These are phyloP conservation scores for Lentinula aciculospora DNA, from an alignment of 768 basidiomycete genomes.

Conservation along the genomic window DNA sequence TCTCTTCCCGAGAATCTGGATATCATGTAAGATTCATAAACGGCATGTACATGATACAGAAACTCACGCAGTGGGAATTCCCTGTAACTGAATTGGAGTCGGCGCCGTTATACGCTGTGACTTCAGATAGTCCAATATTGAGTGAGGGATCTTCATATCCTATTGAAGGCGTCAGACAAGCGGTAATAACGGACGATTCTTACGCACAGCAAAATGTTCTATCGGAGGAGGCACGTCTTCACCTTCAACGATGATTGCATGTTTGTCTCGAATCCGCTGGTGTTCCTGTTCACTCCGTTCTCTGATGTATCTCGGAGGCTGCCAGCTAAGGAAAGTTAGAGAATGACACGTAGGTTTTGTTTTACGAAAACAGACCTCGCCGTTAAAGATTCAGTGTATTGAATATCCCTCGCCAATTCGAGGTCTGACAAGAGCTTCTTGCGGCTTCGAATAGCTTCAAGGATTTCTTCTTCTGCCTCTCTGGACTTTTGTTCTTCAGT, in stretches of 20 bases:
- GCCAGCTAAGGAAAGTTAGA: constrained; percentile 55
- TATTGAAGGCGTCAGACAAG: constrained; percentile 22
- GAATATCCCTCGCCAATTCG: constrained; percentile 90
- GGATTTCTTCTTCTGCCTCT: constrained; percentile 86
- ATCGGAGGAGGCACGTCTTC: constrained; percentile 93
- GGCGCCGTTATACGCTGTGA: constrained; percentile 81
- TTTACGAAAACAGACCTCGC: constrained; percentile 56
- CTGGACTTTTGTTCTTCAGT: constrained; percentile 79
- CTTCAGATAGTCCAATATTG: constrained; percentile 78
- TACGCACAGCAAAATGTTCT: constrained; percentile 69
- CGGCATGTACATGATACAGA: neutral
- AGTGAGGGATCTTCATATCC: constrained; percentile 98
- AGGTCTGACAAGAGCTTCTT: constrained; percentile 89
- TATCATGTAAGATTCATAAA: constrained; percentile 15
- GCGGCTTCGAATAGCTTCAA: constrained; percentile 87
- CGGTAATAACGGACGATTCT: neutral
- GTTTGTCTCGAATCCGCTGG: constrained; percentile 75
- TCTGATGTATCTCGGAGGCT: constrained; percentile 78
- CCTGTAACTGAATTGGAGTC: constrained; percentile 96
- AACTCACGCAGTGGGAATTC: constrained; percentile 88
- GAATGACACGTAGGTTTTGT: neutral
- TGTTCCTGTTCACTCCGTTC: constrained; percentile 66
- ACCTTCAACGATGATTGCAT: constrained; percentile 93
- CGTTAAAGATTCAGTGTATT: constrained; percentile 81
- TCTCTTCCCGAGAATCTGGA: constrained; percentile 89